These are phyloP conservation scores for Rhodotorula diobovata DNA, from an alignment of 768 basidiomycete genomes.

Conservation along the genomic window DNA sequence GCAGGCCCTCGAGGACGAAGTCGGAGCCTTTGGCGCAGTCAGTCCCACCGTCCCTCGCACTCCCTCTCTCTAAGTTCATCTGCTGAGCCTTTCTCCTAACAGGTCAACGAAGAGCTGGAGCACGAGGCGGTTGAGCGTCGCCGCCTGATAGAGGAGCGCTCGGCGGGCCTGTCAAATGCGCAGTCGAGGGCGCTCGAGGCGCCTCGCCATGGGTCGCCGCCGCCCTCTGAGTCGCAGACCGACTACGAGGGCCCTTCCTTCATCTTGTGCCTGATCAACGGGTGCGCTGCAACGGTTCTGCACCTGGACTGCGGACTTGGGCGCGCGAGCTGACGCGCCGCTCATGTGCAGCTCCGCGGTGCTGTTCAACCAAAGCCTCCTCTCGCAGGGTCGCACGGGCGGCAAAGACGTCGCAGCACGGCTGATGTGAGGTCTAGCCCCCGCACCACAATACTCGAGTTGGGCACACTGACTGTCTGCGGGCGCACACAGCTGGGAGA, in stretches of 20 bases:
- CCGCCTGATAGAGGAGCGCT: background rate
- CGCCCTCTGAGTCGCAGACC: background rate
- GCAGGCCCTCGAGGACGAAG: background rate
- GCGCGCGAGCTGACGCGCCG: too few species aligned
- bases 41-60: too few species aligned
- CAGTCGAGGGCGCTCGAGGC: too few species aligned
- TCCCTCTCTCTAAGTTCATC: too few species aligned
- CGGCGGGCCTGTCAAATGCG: background rate
- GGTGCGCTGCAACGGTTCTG: background rate
- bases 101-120: background rate
- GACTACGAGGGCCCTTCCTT: background rate
- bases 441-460: background rate
- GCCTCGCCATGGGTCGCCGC: too few species aligned
- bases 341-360: background rate
- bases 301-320: background rate
- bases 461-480: background rate
- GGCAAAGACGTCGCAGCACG: background rate
- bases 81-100: too few species aligned
- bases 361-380: background rate
- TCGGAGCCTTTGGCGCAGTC: background rate
- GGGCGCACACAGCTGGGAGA: background rate
- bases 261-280: background rate
- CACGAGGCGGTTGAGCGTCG: background rate
- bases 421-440: background rate
- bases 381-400: background rate